Evolutionary conservation across 2,329 filamentous ascomycete genomes (phyloP).

Genomic region (Colletotrichum sp.): DNA sequence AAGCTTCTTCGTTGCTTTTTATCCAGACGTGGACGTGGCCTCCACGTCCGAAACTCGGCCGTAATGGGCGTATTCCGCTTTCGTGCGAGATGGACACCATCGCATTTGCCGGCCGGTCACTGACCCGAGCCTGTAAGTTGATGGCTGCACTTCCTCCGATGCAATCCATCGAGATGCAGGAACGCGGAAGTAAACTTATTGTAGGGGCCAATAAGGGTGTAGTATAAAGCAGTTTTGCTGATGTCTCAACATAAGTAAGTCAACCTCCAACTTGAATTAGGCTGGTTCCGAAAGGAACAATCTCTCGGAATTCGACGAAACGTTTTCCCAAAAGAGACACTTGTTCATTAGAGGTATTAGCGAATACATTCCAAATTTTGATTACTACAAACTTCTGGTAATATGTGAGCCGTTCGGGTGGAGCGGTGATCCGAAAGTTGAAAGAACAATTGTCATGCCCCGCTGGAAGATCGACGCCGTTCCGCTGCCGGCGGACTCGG

Average conservation of each 20-base stretch:
- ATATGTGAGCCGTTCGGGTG: neutral
- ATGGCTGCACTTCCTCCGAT: neutral
- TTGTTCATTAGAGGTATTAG: neutral
- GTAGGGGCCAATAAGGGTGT: neutral
- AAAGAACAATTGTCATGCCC: neutral
- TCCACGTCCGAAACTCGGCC: neutral
- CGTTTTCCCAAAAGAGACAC: neutral
- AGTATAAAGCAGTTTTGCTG: neutral
- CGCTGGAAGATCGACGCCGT: neutral
- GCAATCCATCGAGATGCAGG: neutral
- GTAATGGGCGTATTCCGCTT: neutral
- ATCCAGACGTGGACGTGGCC: neutral
- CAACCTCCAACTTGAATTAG: neutral
- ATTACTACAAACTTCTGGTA: neutral
- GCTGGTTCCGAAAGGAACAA: neutral
- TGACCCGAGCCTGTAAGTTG: neutral
- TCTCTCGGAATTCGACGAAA: neutral
- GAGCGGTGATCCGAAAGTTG: neutral
- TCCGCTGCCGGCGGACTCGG: neutral
- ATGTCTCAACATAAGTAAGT: neutral
- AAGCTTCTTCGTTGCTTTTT: neutral
- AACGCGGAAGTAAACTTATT: neutral
- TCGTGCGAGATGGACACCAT: neutral
- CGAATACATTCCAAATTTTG: neutral
- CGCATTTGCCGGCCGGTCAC: neutral